Evolutionary conservation across 2,329 filamentous ascomycete species (phyloP), one percentile per base, ranked within the genome.

Genomic region (Clonostachys chloroleuca): DNA sequence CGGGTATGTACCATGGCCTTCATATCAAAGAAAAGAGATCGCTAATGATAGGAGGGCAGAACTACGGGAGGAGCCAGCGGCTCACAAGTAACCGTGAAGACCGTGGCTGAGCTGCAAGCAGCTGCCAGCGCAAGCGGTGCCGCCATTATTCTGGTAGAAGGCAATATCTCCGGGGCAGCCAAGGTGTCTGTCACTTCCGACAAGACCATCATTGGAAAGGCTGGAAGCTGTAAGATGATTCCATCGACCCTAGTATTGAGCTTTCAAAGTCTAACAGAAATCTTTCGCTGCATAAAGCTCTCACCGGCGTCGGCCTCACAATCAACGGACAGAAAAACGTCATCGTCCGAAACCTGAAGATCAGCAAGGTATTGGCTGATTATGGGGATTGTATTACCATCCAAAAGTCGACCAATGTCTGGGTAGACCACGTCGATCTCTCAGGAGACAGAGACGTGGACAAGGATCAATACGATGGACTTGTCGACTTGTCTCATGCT

Each of bases 281-380:
- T 5, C 7, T 16, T 36, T 20, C 35, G 18, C 42, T 48, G 12
- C 44, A 13, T 24, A 7, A 16, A 51, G 49, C 47, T 57, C 55
- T 71, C 51, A 68, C 56, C 41, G 71, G 74, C 18, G 57, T 74
- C 47, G 72, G 72, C 9, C 61, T 81, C 39, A 70, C 67, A 48
- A 64, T 80, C 54, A 73, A 73, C 58, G 57, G 62, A 34, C 64
- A 60, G n/a, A 68, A 57, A 47, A 81, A 82, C 54, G 76, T 81
- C 44, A 80, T 81, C 50, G 58, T 81, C 46, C 74, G 72, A 45
- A 81, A 82, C 63, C 56, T 81, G 34, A 73, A 73, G 51, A 70
- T 78, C 52, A 62, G 73, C 46, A 58, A 66, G 52, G 71, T 75
- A 49, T 69, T 76, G 8, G 65, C 69, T 20, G 60, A 65, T 17